Percentiles rank a stretch among this genome's conserved stretches.
These are phyloP conservation scores for Wallacemonas rigidus DNA, from an alignment of 208 protist species.

Conservation along the genomic window DNA sequence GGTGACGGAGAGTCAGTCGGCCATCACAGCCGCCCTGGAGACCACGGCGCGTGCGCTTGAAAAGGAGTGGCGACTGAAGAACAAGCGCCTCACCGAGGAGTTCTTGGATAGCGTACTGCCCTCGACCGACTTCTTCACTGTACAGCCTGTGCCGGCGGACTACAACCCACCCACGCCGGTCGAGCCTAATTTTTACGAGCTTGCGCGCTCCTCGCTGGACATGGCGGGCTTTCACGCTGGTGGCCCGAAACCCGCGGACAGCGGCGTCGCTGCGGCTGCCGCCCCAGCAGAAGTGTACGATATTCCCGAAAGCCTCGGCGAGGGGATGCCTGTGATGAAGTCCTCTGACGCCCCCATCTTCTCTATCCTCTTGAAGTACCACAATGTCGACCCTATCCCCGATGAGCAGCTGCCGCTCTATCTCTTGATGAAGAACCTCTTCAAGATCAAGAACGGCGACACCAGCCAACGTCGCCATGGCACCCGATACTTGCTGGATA, in stretches of 20 bases:
- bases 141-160: slow-evolving; percentile 69
- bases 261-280: background rate
- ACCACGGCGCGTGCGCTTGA: slow-evolving; percentile 74
- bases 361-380: slow-evolving; percentile 93
- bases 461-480: slow-evolving; percentile 96
- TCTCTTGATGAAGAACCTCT: slow-evolving; percentile 97
- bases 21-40: slow-evolving; percentile 74
- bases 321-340: slow-evolving; percentile 95
- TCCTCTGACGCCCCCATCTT: slow-evolving; percentile 98
- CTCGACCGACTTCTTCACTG: slow-evolving; percentile 66
- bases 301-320: slow-evolving; percentile 84
- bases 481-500: slow-evolving; percentile 97
- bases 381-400: slow-evolving; percentile 82
- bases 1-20: slow-evolving; percentile 48
- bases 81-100: slow-evolving; percentile 84
- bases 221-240: slow-evolving; percentile 41
- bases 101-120: slow-evolving; percentile 75
- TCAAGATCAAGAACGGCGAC: slow-evolving; percentile 99
- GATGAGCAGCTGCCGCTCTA: slow-evolving; percentile 94
- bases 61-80: slow-evolving; percentile 83
- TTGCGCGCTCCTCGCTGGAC: slow-evolving; percentile 68
- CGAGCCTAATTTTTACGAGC: slow-evolving; percentile 91
- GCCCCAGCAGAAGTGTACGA: slow-evolving; percentile 56
- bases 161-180: slow-evolving; percentile 79
- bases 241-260: too few species aligned